Evolutionary conservation across 768 basidiomycete genomes (phyloP), one percentile per base, ranked within the genome.

Genomic region (Pleurotus sapidus): DNA sequence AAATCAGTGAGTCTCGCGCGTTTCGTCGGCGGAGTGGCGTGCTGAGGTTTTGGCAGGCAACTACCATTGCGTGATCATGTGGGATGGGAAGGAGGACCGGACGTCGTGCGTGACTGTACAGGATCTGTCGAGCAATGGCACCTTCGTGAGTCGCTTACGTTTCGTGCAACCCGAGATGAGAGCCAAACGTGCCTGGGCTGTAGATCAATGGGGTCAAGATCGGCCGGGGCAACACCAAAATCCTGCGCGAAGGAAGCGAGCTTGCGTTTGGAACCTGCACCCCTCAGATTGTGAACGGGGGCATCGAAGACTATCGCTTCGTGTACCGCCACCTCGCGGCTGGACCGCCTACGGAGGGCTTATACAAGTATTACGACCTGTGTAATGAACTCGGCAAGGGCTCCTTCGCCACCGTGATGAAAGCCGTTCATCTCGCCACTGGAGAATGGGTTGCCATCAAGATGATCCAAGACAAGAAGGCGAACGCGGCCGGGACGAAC

Each of bases 391-490:
- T 98, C 3, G 96, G 96, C 54, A 88, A 87, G 63, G 96, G 96
- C 7, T 87, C 92, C 2, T 98, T 97, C 67, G 96, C 94, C 3
- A 88, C 88, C 8, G 96, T 98, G 17, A 82, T 87, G 75, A 91
- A 89, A 68, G 94, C 91, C 1, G 76, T 95, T 46, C 80, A 85
- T 62, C 83, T 86, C 8, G 69, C 72, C 18, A 88, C 87, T 9
- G 93, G 93, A 9, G 73, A 81, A 57, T 85, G 85, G 79, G 87
- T 82, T 60, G 96, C 96, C 0, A 85, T 95, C 70, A 98, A 98
- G 76, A 87, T 93, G 76, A 93, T 95, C 59, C 78, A 85, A 43
- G 76, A 75, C 7, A 74, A 79, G 57, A 76, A 73, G 57, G 76
- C 74, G 37, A 69, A 70, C 15, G 65, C 68, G 5, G 67, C 67